Conservation (phyloP, 2,329 filamentous ascomycete species). For the Endocalyx cinctus region DNA sequence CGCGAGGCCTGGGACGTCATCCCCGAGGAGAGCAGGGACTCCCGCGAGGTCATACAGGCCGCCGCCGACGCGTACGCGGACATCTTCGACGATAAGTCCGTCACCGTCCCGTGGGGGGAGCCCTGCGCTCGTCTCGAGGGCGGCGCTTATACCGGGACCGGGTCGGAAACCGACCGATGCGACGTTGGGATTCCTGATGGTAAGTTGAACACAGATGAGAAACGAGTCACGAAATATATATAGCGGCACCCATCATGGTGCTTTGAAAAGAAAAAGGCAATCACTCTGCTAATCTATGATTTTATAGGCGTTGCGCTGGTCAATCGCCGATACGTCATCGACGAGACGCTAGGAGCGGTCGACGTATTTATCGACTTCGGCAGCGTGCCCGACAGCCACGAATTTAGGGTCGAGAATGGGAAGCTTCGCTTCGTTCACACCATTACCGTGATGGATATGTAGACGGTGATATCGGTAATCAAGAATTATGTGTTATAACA, state of each 20-base stretch:
- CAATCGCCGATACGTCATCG: conserved; percentile 26
- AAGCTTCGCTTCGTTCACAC: conserved; percentile 30
- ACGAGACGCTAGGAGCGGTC: conserved; percentile 24
- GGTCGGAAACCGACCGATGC: conserved; percentile 24
- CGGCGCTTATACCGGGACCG: conserved; percentile 28
- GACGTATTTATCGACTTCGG: conserved; percentile 28
- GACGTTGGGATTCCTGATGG: conserved; percentile 32
- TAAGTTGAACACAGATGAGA: conserved; percentile 9
- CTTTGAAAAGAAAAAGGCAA: no score
- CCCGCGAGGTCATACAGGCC: conserved; percentile 29
- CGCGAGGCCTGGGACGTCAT: conserved; percentile 31
- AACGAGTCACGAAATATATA: neutral
- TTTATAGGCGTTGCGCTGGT: conserved; percentile 20
- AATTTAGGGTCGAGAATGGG: conserved; percentile 29
- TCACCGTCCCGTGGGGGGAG: conserved; percentile 32
- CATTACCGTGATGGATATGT: conserved; percentile 26
- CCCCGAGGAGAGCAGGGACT: conserved; percentile 25
- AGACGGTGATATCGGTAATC: no score
- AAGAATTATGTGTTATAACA: no score
- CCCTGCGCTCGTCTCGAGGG: conserved; percentile 34
- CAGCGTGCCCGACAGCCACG: conserved; percentile 28
- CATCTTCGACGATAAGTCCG: conserved; percentile 31
- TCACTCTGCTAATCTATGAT: no score
- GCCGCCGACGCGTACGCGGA: conserved; percentile 33
- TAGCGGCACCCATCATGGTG: neutral